Base-by-base conservation (phyloP, 2,329 filamentous ascomycete genomes). In the Graphium sp. region DNA sequence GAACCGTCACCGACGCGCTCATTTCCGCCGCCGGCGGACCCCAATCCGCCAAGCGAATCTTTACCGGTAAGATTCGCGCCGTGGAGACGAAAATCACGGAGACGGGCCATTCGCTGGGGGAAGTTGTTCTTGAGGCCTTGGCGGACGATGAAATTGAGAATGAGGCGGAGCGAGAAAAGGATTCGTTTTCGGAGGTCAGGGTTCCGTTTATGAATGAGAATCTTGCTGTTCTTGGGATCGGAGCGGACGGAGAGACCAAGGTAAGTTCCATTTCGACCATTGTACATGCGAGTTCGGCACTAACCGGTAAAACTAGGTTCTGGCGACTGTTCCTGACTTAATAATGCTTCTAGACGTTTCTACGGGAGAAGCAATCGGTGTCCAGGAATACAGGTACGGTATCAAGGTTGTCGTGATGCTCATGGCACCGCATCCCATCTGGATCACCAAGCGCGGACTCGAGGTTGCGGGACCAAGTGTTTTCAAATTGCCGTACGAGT, bases 271-370 rank as follows among this genome's bases (percentile, higher is more conserved):
- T 11, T 7, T 8, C 16, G 24, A 15, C 29, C 6, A 14, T 9
- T 9, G 10, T 21, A 4, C 13, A 26, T n/a, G n/a, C 8, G 19
- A 12, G 9, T 7, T 29, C 5, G 27, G 19, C 27, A 12, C 19
- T 7, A 21, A 22, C 12, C 16, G 23, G 6, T 24, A 26, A 37
- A 41, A 16, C 30, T 48, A 43, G 8, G 46, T 68, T 0, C 41
- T 72, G 2, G 60, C 61, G 2, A 55, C 63, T 2, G 66, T 68
- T 2, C 68, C 68, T 0, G 68, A 73, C 32, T 44, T 73, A 6
- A 62, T 72, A 30, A 52, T 56, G 1, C 50, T 71, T 7, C 55
- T 72, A 11, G 66, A 70, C 32, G 56, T 61, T 5, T 60, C 66
- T 35, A 66, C 60, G 7, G 67, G 66, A 17, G 56, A 66, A 35